These are phyloP conservation scores for Aspergillus sparsus DNA, from an alignment of 495 filamentous ascomycete genomes.

Conservation along the genomic window DNA sequence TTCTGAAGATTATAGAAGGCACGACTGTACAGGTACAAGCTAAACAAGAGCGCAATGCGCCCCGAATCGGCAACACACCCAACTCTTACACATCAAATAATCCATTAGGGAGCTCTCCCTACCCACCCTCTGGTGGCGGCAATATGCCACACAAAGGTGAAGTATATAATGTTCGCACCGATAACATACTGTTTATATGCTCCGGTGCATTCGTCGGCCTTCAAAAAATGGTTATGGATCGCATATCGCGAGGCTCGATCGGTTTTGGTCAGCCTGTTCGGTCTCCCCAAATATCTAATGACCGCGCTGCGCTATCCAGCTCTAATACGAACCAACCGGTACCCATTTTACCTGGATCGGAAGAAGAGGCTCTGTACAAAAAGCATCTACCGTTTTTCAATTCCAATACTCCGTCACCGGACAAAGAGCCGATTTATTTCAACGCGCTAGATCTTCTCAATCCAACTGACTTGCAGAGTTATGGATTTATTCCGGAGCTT, in stretches of 20 bases:
- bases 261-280: constrained; percentile 88
- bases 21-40: constrained; percentile 84
- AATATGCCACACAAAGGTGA: constrained; percentile 67
- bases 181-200: constrained; percentile 95
- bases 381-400: constrained; percentile 70
- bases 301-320: constrained; percentile 27
- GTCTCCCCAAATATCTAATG: constrained; percentile 33
- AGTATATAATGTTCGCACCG: constrained; percentile 86
- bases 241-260: constrained; percentile 83
- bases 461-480: constrained; percentile 82
- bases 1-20: constrained; percentile 94
- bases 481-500: constrained; percentile 95
- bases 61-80: constrained; percentile 46
- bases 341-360: constrained; percentile 49
- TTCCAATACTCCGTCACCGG: constrained; percentile 35
- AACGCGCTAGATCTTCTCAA: constrained; percentile 81
- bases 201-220: constrained; percentile 94
- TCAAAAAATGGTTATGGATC: constrained; percentile 82
- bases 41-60: constrained; percentile 69
- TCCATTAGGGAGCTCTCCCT: constrained; percentile 47
- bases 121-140: constrained; percentile 38
- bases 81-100: constrained; percentile 52
- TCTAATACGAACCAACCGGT: constrained; percentile 45
- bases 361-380: constrained; percentile 63
- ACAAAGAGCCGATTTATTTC: constrained; percentile 54